Evolutionary conservation across 441 rosid genomes (phyloP), one percentile per base, ranked within the genome.

Genomic region (Breynia disticha): DNA sequence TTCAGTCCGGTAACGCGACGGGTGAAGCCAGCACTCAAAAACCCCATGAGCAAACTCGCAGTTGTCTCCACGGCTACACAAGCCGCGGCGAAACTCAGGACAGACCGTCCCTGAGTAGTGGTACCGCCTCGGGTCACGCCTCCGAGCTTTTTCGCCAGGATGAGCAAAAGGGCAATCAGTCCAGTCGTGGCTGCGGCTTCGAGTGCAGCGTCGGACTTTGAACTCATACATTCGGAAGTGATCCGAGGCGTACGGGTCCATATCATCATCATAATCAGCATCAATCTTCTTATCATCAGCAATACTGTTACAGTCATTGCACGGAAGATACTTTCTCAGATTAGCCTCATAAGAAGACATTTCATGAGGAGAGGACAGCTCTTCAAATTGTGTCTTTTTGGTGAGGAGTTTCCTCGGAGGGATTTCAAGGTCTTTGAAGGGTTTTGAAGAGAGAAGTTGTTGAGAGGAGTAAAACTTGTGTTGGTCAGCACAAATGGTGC

Each of bases 21-120:
- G 95, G 56, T 86, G 97, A 0, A 89, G 87, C 97, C 97, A 89
- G 49, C 95, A 86, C 73, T 89, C 95, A 9, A 89, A 89, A 3
- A 89, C 93, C 5, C 97, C 94, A 24, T 89, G 97, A 35, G 97
- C 79, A 44, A 84, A 86, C 68, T 84, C 95, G 46, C 95, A 87
- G 38, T 70, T 76, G 12, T 90, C 94, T 1, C 95, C 97, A 2
- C 86, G 85, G 77, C 78, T 47, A 18, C 57, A 54, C 18, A 32
- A 32, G 16, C 78, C 82, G 1, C 80, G 75, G 8, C 93, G 81
- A 57, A 62, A 82, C 68, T 81, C 81, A 0, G 84, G 72, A 42
- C 93, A 84, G 46, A 78, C 76, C 52, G 71, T 72, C 39, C 84
- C 83, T 5, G 79, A 78, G 39, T 84, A 84, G 28, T 64, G 74